phyloP scores from a whole-genome alignment of 2,329 filamentous ascomycete species.

The Xylaria sp. region DNA sequence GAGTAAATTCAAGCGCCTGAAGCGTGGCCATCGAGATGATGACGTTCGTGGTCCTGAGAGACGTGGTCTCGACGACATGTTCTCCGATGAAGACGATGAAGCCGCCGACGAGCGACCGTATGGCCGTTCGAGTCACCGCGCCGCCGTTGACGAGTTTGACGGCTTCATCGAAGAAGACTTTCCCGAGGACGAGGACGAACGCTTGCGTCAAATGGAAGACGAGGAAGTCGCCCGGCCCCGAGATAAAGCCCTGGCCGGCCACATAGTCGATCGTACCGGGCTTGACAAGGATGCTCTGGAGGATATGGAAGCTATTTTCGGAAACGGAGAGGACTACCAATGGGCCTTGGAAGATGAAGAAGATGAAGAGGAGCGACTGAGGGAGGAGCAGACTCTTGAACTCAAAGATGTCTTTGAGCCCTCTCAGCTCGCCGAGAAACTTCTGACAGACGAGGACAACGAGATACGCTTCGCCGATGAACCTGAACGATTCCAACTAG shows the following conservation, averaged over 20 bases:
- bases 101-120: conserved; percentile 58
- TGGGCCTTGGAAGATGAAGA: conserved; percentile 92
- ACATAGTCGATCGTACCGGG: conserved; percentile 77
- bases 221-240: conserved; percentile 83
- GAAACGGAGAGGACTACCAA: conserved; percentile 92
- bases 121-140: conserved; percentile 57
- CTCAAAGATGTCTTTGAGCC: conserved; percentile 98
- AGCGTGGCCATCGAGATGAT: conserved; percentile 83
- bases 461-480: conserved; percentile 85
- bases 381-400: conserved; percentile 82
- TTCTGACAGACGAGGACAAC: conserved; percentile 95
- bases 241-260: conserved; percentile 67
- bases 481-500: conserved; percentile 91
- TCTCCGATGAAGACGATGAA: conserved; percentile 90
- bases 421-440: conserved; percentile 88
- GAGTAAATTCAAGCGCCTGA: conserved; percentile 95
- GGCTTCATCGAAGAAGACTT: conserved; percentile 98
- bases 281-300: conserved; percentile 91
- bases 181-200: conserved; percentile 81
- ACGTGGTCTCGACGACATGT: conserved; percentile 86
- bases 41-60: conserved; percentile 65
- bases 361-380: conserved; percentile 76
- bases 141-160: conserved; percentile 77
- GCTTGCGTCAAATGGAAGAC: conserved; percentile 77
- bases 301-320: conserved; percentile 95